Percentiles rank a stretch among this genome's conserved stretches.
phyloP scores from a whole-genome alignment of 2,329 filamentous ascomycete genomes.

The Phoma sp. region DNA sequence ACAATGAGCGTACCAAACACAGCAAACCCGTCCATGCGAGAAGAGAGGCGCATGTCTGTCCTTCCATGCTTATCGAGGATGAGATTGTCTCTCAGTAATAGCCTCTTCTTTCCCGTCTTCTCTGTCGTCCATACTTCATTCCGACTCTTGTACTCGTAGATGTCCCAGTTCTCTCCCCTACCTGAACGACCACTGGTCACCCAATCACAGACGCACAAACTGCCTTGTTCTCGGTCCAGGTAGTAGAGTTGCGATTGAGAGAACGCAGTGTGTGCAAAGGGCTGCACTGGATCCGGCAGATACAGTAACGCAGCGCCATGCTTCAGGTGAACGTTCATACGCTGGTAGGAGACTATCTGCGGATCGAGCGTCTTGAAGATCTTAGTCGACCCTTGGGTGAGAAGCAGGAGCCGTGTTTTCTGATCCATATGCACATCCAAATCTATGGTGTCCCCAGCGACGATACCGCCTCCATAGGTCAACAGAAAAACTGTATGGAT shows the following conservation, averaged over 20 bases:
- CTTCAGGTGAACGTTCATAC: constrained; percentile 58
- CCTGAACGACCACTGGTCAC: constrained; percentile 87
- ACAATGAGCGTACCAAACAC: constrained; percentile 87
- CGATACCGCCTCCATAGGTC: constrained; percentile 92
- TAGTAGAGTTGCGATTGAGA: constrained; percentile 83
- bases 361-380: constrained; percentile 80
- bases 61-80: constrained; percentile 66
- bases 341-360: constrained; percentile 55
- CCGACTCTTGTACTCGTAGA: constrained; percentile 78
- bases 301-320: constrained; percentile 63
- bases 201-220: constrained; percentile 90
- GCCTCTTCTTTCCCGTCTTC: constrained; percentile 55
- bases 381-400: constrained; percentile 84
- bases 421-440: constrained; percentile 72
- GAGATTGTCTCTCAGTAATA: constrained; percentile 86
- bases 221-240: constrained; percentile 54
- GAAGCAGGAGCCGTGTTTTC: constrained; percentile 68
- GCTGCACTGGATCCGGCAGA: constrained; percentile 91
- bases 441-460: constrained; percentile 83
- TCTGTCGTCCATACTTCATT: constrained; percentile 81
- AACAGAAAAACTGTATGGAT: constrained; percentile 83
- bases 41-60: constrained; percentile 39
- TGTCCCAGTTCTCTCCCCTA: constrained; percentile 87
- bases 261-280: constrained; percentile 84
- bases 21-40: constrained; percentile 75